phyloP scores from a whole-genome alignment of 2,329 filamentous ascomycete species.

The Leptosphaerulina australis region DNA sequence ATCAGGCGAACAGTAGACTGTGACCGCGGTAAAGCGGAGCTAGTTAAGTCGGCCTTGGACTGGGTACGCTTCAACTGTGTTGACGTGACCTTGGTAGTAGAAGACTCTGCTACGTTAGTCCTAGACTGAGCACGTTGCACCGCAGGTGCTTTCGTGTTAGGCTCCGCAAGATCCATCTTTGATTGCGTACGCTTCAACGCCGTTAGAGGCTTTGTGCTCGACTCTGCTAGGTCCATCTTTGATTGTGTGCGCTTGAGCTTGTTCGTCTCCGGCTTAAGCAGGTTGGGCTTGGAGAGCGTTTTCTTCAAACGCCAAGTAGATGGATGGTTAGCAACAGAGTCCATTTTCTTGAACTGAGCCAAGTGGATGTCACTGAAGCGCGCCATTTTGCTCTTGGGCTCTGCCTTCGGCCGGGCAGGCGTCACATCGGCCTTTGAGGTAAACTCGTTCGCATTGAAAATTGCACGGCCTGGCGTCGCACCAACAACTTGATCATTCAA shows the following conservation, averaged over 20 bases:
- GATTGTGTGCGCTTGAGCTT: slow-evolving; percentile 60
- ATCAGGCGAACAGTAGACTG: slow-evolving; percentile 42
- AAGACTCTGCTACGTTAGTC: slow-evolving; percentile 67
- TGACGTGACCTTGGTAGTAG: slow-evolving; percentile 48
- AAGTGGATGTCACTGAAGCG: slow-evolving; percentile 87
- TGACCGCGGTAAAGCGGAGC: slow-evolving; percentile 44
- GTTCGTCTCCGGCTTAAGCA: slow-evolving; percentile 47
- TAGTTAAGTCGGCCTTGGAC: slow-evolving; percentile 68
- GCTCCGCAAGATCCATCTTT: slow-evolving; percentile 71
- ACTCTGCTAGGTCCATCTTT: slow-evolving; percentile 70
- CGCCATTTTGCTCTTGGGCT: slow-evolving; percentile 75
- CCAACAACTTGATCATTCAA: slow-evolving; percentile 74
- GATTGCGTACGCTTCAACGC: slow-evolving; percentile 59
- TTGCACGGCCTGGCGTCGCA: slow-evolving; percentile 34
- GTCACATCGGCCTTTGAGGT: slow-evolving; percentile 49
- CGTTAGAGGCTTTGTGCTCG: slow-evolving; percentile 43
- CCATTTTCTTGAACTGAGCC: slow-evolving; percentile 95
- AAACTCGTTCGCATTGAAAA: slow-evolving; percentile 45
- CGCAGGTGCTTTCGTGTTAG: slow-evolving; percentile 39
- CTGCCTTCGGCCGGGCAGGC: slow-evolving; percentile 73
- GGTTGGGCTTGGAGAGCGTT: slow-evolving; percentile 55
- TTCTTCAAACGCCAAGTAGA: slow-evolving; percentile 71
- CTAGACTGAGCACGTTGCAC: slow-evolving; percentile 62
- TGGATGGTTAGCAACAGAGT: slow-evolving; percentile 86
- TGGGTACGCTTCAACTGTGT: slow-evolving; percentile 58